phyloP scores from a whole-genome alignment of 164 flowering plant species.

The Vitis rotundifolia region DNA sequence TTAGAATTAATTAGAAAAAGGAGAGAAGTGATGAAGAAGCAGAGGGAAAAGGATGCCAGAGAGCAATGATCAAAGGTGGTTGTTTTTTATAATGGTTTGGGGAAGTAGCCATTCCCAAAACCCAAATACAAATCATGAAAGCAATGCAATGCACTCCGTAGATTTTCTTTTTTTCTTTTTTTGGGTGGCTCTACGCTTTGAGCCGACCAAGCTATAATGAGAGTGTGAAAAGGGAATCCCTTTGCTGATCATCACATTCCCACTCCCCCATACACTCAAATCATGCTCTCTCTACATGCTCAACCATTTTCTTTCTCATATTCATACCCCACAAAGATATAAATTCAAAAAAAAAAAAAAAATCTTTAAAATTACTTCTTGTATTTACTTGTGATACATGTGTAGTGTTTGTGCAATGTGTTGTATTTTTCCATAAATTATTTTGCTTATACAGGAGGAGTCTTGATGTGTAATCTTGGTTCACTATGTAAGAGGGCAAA shows the following conservation, averaged over 20 bases:
- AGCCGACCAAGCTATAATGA: slow-evolving; percentile 19
- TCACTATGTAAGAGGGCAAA: too few species aligned
- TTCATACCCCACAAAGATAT: not conserved
- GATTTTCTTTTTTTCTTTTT: slow-evolving; percentile 10
- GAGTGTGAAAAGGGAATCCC: slow-evolving; percentile 3
- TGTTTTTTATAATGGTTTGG: slow-evolving; percentile 4
- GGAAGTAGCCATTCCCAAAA: slow-evolving; percentile 9
- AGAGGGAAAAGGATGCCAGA: not conserved
- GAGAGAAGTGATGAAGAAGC: not conserved
- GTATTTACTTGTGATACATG: too few species aligned
- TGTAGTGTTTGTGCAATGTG: too few species aligned
- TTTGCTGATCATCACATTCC: slow-evolving; percentile 15
- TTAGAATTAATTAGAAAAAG: not conserved
- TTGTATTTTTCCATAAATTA: too few species aligned
- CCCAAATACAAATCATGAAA: slow-evolving; percentile 21
- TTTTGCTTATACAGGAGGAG: too few species aligned
- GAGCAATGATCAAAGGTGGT: slow-evolving; percentile 3
- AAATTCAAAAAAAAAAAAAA: too few species aligned
- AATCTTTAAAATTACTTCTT: too few species aligned
- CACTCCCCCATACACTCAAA: slow-evolving; percentile 4
- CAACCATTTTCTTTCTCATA: slow-evolving; percentile 1
- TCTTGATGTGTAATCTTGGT: too few species aligned
- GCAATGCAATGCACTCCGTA: not conserved
- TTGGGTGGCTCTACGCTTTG: not conserved
- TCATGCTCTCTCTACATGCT: slow-evolving; percentile 11